These are phyloP conservation scores for Phialophora macrospora DNA, from an alignment of 2,329 filamentous ascomycete genomes.

Conservation along the genomic window DNA sequence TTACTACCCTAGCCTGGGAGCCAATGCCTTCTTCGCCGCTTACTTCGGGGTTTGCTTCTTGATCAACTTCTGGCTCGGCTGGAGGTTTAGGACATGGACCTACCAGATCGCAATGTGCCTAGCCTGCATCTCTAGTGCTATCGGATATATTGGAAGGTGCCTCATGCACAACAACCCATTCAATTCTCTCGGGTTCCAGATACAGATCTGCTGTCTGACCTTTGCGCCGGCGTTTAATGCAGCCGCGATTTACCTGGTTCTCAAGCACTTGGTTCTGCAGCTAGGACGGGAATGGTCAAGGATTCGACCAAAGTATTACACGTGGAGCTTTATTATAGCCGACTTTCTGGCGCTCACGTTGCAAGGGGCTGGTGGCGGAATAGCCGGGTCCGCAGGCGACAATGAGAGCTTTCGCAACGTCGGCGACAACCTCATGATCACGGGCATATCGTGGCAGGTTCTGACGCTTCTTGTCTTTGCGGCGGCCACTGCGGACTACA, in stretches of 20 bases:
- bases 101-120: slow-evolving; percentile 55
- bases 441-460: slow-evolving; percentile 64
- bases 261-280: slow-evolving; percentile 62
- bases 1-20: slow-evolving; percentile 58
- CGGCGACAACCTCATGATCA: slow-evolving; percentile 62
- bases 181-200: slow-evolving; percentile 51
- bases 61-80: slow-evolving; percentile 56
- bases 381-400: slow-evolving; percentile 54
- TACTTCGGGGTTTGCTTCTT: slow-evolving; percentile 58
- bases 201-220: slow-evolving; percentile 61
- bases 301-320: slow-evolving; percentile 58
- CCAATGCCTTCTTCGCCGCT: slow-evolving; percentile 58
- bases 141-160: slow-evolving; percentile 63
- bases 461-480: slow-evolving; percentile 51
- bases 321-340: slow-evolving; percentile 64
- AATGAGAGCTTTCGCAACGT: slow-evolving; percentile 48
- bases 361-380: slow-evolving; percentile 63
- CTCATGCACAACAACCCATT: slow-evolving; percentile 61
- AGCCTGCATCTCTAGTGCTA: slow-evolving; percentile 57
- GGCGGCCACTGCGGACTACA: slow-evolving; percentile 14
- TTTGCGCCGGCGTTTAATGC: slow-evolving; percentile 62
- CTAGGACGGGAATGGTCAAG: slow-evolving; percentile 58
- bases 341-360: slow-evolving; percentile 64
- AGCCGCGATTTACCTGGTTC: slow-evolving; percentile 61
- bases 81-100: slow-evolving; percentile 61